Evolutionary conservation across 148 eudicot species (phyloP).

Genomic region (Pharnaceum exiguum): DNA sequence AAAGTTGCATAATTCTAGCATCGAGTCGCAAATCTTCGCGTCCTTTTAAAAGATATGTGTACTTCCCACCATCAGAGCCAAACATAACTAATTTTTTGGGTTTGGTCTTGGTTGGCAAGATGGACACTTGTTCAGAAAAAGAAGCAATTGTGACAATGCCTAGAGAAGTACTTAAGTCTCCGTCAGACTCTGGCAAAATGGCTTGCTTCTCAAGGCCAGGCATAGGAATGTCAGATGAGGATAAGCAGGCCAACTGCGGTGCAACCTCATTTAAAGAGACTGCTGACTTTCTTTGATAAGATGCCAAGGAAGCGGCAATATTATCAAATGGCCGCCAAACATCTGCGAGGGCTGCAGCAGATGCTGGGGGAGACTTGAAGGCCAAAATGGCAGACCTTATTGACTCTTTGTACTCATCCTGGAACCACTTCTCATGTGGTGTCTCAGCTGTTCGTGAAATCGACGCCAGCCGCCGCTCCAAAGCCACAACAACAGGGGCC

Average conservation of each 20-base stretch:
- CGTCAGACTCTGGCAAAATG: constrained; percentile 53
- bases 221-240: constrained; percentile 95
- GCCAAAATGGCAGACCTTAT: constrained; percentile 62
- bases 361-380: constrained; percentile 74
- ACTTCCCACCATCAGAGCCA: constrained; percentile 93
- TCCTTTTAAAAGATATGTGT: constrained; percentile 92
- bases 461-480: constrained; percentile 91
- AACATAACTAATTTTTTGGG: constrained; percentile 86
- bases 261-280: constrained; percentile 83
- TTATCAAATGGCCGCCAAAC: constrained; percentile 93
- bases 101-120: constrained; percentile 91
- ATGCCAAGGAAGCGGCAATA: constrained; percentile 80
- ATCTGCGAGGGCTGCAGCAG: constrained; percentile 74
- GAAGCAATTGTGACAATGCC: constrained; percentile 89
- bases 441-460: constrained; percentile 84
- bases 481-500: constrained; percentile 90
- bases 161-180: constrained; percentile 30
- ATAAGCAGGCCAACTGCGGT: constrained; percentile 70
- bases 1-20: constrained; percentile 97
- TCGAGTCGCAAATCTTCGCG: constrained; percentile 99
- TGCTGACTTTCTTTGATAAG: constrained; percentile 86
- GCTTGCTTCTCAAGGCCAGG: constrained; percentile 95
- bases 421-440: constrained; percentile 95
- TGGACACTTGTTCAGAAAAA: constrained; percentile 68
- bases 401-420: constrained; percentile 67